A percentile compares a stretch with the other conserved stretches of the same genome.
Evolutionary conservation across 768 basidiomycete species (phyloP).

Genomic region (Mycena haematopus): DNA sequence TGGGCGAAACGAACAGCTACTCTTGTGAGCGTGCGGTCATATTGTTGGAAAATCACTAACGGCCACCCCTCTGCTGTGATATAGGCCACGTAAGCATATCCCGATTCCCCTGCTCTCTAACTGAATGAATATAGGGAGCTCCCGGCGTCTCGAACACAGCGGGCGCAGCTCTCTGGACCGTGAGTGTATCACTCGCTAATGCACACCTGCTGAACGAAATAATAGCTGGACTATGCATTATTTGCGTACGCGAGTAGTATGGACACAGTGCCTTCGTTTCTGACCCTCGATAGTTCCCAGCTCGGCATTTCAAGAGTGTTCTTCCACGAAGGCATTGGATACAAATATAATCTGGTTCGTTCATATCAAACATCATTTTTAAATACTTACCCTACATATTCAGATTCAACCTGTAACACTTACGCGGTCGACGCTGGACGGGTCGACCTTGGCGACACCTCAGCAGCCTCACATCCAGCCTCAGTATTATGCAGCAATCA

Average conservation of each 20-base stretch:
- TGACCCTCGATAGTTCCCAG: constrained; percentile 41
- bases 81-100: constrained; percentile 2
- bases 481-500: constrained; percentile 68
- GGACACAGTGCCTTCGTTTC: background rate
- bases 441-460: constrained; percentile 53
- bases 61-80: background rate
- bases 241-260: constrained; percentile 46
- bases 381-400: background rate
- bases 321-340: constrained; percentile 75
- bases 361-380: too few relatives aligned
- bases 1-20: constrained; percentile 69
- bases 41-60: background rate
- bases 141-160: constrained; percentile 70
- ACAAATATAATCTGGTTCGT: constrained; percentile 70
- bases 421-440: constrained; percentile 63
- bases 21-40: constrained; percentile 33
- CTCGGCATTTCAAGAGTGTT: constrained; percentile 60
- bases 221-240: constrained; percentile 62
- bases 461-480: constrained; percentile 68
- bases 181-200: constrained; percentile 1
- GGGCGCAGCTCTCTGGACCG: constrained; percentile 72
- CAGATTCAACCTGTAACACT: constrained; percentile 71
- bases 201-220: background rate
- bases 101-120: background rate
- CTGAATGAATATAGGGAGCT: constrained; percentile 42